Evolutionary conservation across 805 yeast genomes (phyloP), one percentile per base, ranked within the genome.

Genomic region (Candida broadrunensis): DNA sequence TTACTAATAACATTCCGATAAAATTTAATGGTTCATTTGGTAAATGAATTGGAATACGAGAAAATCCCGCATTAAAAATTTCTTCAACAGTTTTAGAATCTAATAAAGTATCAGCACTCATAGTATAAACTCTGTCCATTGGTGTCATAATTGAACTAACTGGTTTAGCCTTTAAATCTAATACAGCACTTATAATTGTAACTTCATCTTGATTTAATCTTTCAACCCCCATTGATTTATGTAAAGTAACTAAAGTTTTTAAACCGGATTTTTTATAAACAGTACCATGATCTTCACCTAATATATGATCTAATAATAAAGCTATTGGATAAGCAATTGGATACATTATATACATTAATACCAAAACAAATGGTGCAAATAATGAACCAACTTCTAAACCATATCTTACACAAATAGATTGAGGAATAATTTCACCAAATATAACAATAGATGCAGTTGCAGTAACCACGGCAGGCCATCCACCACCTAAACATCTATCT

Each of bases 241-340:
- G 99, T 51, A 91, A 70, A 2, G 96, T 88, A 39, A 91, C 99
- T 51, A 91, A 75, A 2, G 97, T 88, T 65, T 93, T 91, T 55
- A 91, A 78, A 1, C 98, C 98, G 5, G 88, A 83, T 61, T 88
- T 88, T 60, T 88, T 88, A 68, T 91, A 91, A 31, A 91, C 80
- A 2, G 96, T 89, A 25, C 99, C 98, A 62, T 91, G 98, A 63
- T 88, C 96, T 66, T 91, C 95, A 40, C 99, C 99, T 26, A 91
- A 72, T 27, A 84, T 75, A 54, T 77, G 73, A 63, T 91, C 99
- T 49, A 91, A 73, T 27, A 91, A 69, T 44, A 79, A 55, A 1
- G 97, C 91, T 44, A 84, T 82, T 2, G 99, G 99, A 55, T 88
- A 88, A 1, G 97, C 96, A 33, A 91, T 72, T 0, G 98, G 98